Base-by-base conservation (phyloP, 331 rosid genomes). In the Acacia concinna region DNA sequence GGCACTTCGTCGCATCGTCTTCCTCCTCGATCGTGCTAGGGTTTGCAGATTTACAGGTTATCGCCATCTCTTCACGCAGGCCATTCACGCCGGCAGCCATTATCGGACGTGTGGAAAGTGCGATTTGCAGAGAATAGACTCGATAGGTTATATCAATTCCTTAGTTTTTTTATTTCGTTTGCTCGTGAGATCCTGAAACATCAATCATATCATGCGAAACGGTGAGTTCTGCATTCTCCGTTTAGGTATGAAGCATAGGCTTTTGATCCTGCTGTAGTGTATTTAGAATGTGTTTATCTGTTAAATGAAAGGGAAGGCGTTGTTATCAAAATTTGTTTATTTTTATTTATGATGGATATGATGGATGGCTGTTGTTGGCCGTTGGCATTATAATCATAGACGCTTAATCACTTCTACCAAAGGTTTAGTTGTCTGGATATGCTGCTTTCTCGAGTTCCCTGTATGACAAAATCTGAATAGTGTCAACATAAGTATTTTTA, bases 361-460 rank as follows among this genome's bases (percentile, higher is more conserved):
- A 41, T 47, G 56, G 51, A 30, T 27, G 30, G 31, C 5, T 7
- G 6, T 11, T 44, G 41, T 69, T 41, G 56, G 76, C 23, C 31
- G 21, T 31, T 62, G 20, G 59, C 60, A 30, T 38, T 59, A 10
- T 54, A 30, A 52, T 75, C 31, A 2, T 60, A 37, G 40, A 63
- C 32, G 9, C 23, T 64, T 38, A 30, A 38, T 31, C 52, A 34
- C 56, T 56, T 75, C 71, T 35, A 11, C 9, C 3, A 37, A 23
- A 34, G 47, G 18, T 52, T 63, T 77, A 15, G 52, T 8, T 71
- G 82, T 31, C 52, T 74, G 21, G 43, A n/a, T 79, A 12, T 75
- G 11, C 17, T 27, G 9, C 47, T 35, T 67, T 66, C 71, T 60
- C 35, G 38, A 68, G 25, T 52, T 75, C 21, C 71, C 9, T 43